Evolutionary conservation across 345 rosid species (phyloP), one percentile per base, ranked within the genome.

Genomic region (Combretum micranthum): DNA sequence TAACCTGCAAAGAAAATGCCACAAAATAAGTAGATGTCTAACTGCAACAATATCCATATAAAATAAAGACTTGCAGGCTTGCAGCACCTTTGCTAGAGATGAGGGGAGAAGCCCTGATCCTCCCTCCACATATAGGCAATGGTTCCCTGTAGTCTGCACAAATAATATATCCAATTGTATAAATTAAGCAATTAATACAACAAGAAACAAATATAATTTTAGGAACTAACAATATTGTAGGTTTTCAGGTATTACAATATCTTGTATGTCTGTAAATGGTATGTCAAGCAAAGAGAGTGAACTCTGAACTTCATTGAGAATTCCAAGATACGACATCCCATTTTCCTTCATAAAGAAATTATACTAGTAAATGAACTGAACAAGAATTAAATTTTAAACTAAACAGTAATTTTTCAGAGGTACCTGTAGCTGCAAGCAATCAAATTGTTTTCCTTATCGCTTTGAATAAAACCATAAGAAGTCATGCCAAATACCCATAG

Each of bases 351-450:
- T 63, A 50, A 59, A 72, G 55, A 55, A 48, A 57, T 16, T 50
- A 42, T 60, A 43, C 20, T 19, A 44, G 42, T 39, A 15, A 46
- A n/a, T 21, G 44, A 49, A 47, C 16, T 53, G 53, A 32, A 19
- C 15, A 12, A 14, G 50, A 5, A 72, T 21, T 53, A 16, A 20
- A 32, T 50, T 18, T 13, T 18, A 15, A 59, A 20, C 18, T 21
- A 62, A 52, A 67, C 52, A 18, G 47, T 56, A 65, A 55, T 55
- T 45, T 66, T 56, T 66, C 56, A 37, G 8, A 26, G 13, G 51
- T 78, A 93, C 99, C 97, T 86, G 71, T 84, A 89, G 81, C 80
- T 77, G 75, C 94, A 89, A 19, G 85, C 94, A 70, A 89, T 77
- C 66, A 85, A 42, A 67, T 77, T 82, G 66, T 77, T 77, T 58